Base-by-base conservation (phyloP, 2,329 filamentous ascomycete species). In the Xylaria sp. region DNA sequence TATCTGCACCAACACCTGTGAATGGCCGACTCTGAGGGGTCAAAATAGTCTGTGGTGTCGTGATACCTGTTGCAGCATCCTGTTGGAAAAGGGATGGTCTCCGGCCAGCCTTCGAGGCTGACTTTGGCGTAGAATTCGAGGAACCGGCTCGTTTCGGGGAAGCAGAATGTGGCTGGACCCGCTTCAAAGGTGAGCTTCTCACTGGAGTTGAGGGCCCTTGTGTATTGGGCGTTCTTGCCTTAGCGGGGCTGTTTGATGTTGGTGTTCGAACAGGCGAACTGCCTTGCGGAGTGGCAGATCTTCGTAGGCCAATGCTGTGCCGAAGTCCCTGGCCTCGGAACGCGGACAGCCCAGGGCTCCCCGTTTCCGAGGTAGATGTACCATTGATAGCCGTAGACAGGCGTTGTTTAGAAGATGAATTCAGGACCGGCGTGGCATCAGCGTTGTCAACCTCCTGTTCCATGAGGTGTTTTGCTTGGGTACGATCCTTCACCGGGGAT, bases 1-100 rank as follows among this genome's bases (percentile, higher is more conserved):
- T 83, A 63, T 91, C 89, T 57, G 84, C 82, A 19, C 89, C 88
- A 56, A 92, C 67, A 0, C 88, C 88, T 13, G 87, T 88, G 16
- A 87, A 81, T 41, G 78, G 77, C 22, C 87, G 79, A 34, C 70
- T 70, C 53, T 83, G 80, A 2, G 87, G 85, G 2, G 82, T 88
- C 6, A 91, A 70, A 11, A 89, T 73, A 45, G 89, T 78, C 17
- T 78, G 82, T 13, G 89, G 88, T 1, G 85, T 88, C 17, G 79
- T 78, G 29, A 76, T 67, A 2, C 85, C 85, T 4, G 81, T 85
- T 18, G 79, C 66, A 48, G 59, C 54, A 37, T 69, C 55, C 26
- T 63, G 60, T 39, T 62, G 64, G 54, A 70, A 69, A 29, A 72
- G 66, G 71, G 69, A 78, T 67, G 50, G 77, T 72, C 22, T 74